Percentiles rank a stretch among this genome's conserved stretches.
These are phyloP conservation scores for Venturia effusa DNA, from an alignment of 2,329 filamentous ascomycete genomes.

Conservation along the genomic window DNA sequence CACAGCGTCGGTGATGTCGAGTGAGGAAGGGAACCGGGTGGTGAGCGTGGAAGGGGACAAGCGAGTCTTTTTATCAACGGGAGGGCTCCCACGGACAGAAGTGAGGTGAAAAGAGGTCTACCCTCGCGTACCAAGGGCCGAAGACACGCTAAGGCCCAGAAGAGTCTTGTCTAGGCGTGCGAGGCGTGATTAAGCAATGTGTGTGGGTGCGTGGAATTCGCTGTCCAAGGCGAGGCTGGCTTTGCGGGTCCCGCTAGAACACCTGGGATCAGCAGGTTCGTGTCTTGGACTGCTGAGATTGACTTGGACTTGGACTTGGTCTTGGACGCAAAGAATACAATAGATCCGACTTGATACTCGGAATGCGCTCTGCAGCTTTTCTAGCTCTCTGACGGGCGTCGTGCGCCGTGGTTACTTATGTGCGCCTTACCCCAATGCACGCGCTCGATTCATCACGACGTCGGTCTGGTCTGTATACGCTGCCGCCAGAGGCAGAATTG, in stretches of 20 bases:
- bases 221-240: neutral
- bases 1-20: neutral
- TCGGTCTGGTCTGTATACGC: neutral
- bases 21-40: neutral
- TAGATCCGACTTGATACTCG: neutral
- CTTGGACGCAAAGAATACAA: neutral
- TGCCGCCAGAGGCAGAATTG: constrained; percentile 1
- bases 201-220: neutral
- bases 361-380: too few relatives aligned
- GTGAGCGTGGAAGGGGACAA: neutral
- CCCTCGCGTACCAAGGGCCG: constrained; percentile 1
- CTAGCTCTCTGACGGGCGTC: neutral
- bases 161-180: neutral
- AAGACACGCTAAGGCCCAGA: neutral
- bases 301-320: neutral
- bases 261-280: too few relatives aligned
- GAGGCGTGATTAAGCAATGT: constrained; percentile 8
- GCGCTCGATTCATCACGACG: neutral
- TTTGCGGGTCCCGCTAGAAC: neutral
- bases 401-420: neutral
- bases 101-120: neutral
- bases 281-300: neutral
- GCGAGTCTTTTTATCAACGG: neutral
- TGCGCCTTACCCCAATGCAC: neutral
- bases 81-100: constrained; percentile 2